Evolutionary conservation across 2,329 filamentous ascomycete species (phyloP).

Genomic region (Aspergillus fructus): DNA sequence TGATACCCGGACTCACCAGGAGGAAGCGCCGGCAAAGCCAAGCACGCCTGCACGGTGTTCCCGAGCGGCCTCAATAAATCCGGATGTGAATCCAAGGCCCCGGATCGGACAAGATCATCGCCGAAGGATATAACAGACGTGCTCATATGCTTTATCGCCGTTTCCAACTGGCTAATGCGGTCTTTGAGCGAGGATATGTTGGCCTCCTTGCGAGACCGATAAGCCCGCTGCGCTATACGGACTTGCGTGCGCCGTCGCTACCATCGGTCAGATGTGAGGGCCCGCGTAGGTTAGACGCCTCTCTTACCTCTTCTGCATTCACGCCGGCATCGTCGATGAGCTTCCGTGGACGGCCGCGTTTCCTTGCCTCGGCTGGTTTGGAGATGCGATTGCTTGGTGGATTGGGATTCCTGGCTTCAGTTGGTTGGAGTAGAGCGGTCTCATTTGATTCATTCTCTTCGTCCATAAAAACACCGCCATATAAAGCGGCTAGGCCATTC

Average conservation of each 20-base stretch:
- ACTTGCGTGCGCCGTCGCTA: constrained; percentile 27
- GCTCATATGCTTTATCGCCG: constrained; percentile 23
- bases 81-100: constrained; percentile 18
- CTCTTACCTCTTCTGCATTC: constrained; percentile 21
- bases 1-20: not conserved
- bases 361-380: constrained; percentile 6
- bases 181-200: constrained; percentile 18
- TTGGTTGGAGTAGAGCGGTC: not conserved
- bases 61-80: constrained; percentile 16
- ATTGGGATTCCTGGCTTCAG: not conserved
- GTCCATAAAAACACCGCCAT: constrained; percentile 4
- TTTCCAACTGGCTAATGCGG: constrained; percentile 22
- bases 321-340: constrained; percentile 11
- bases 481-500: not conserved
- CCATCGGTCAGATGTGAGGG: not conserved
- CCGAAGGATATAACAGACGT: constrained; percentile 23
- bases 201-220: constrained; percentile 27
- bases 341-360: constrained; percentile 23
- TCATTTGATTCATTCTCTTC: not conserved
- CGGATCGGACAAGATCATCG: constrained; percentile 22
- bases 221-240: constrained; percentile 27
- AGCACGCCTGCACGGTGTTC: constrained; percentile 21
- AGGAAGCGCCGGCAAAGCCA: constrained; percentile 14
- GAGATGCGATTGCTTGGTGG: not conserved
- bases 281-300: not conserved